Base-by-base conservation (phyloP, 768 basidiomycete species). In the Trametes coccinea region DNA sequence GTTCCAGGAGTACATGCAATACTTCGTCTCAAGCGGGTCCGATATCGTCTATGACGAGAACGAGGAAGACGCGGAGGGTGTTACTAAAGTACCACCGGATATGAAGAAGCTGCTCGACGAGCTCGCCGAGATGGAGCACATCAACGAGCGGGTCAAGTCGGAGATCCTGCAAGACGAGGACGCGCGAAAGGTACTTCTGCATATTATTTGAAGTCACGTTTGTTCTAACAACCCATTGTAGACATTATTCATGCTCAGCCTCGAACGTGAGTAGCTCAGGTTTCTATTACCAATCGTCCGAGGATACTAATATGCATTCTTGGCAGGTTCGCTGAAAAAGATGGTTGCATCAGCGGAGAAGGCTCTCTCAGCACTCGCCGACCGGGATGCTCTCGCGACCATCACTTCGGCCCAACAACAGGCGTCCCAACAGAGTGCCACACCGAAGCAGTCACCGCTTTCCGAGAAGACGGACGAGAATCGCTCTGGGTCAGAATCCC, bases 151-250 rank as follows among this genome's bases (percentile, higher is more conserved):
- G 30, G 55, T 74, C 43, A 79, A 77, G 69, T 29, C 62, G 51
- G 80, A 82, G 62, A 72, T 83, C 6, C 66, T 83, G 65, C 69
- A 72, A 37, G 82, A 84, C 49, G 69, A 63, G 0, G 79, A 78
- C 48, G 71, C 78, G 4, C 71, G 79, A 17, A 79, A 76, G 70
- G 81, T 82, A 59, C 77, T 70, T 41, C 33, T 59, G 16, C 13
- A 4, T 22, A 22, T 22, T 22, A 22, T 22, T 22, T 22, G 22
- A 22, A 22, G 22, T 22, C 22, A 22, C 22, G 22, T 22, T 22
- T 52, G 62, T 33, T 39, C 17, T 39, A 13, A 17, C 29, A 5
- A n/a, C 34, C 41, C 33, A 8, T 7, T 43, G 8, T 48, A 82
- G 82, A 76, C 74, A 2, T 53, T 82, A 27, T 72, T 82, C 64